Conservation (phyloP, 2,329 filamentous ascomycete genomes). For the Fusarium oligoseptatum region DNA sequence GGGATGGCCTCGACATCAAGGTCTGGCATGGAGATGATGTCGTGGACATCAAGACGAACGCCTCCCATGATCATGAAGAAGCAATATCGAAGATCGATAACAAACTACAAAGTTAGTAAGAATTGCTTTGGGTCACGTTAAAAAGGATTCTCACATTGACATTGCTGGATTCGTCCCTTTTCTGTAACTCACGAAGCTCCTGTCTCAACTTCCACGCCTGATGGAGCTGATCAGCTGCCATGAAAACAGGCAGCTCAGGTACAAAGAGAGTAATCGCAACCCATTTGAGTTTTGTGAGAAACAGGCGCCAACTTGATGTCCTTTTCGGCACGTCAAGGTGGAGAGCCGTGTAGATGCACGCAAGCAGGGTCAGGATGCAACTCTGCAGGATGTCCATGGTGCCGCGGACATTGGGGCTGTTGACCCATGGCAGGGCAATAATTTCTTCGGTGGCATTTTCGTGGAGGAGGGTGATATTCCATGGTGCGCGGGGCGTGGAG, state of each 20-base stretch:
- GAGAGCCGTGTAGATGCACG: slow-evolving; percentile 54
- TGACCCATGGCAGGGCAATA: not conserved
- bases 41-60: slow-evolving; percentile 30
- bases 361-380: slow-evolving; percentile 51
- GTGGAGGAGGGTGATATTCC: not conserved
- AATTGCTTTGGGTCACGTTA: not conserved
- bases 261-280: slow-evolving; percentile 47
- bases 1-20: not conserved
- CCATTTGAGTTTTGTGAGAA: slow-evolving; percentile 46
- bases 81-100: slow-evolving; percentile 37
- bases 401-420: not conserved
- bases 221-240: slow-evolving; percentile 33
- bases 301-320: slow-evolving; percentile 8
- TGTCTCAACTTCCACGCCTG: slow-evolving; percentile 18
- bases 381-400: slow-evolving; percentile 48
- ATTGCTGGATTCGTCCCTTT: not conserved
- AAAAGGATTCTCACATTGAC: not conserved
- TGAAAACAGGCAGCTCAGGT: slow-evolving; percentile 50
- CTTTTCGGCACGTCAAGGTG: slow-evolving; percentile 53
- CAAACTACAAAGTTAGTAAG: slow-evolving; percentile 3
- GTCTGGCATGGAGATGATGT: slow-evolving; percentile 12
- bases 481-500: not conserved
- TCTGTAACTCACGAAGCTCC: not conserved
- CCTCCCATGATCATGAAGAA: slow-evolving; percentile 52
- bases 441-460: not conserved